A percentile compares a stretch with the other conserved stretches of the same genome.
Conservation (phyloP, 1,139 yeast species). For the Protomyces gravidus region DNA sequence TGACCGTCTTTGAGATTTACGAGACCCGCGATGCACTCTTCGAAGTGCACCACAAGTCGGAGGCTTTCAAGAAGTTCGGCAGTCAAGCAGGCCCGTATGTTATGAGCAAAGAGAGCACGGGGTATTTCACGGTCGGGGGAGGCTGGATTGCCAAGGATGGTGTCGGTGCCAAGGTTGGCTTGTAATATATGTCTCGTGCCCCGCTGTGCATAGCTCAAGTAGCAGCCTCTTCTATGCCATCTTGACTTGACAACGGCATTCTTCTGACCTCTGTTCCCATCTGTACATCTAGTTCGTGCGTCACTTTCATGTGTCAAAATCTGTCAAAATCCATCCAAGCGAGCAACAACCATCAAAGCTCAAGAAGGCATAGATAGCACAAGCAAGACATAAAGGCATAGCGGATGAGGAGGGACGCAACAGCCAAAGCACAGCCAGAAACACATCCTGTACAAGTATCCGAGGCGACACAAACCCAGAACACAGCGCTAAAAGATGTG, state of each 20-base stretch:
- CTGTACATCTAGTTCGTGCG: no score
- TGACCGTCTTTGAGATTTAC: constrained; percentile 24
- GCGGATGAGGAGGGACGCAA: background rate
- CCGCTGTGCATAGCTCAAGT: background rate
- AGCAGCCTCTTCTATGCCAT: background rate
- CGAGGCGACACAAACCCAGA: background rate
- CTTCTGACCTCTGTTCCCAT: no score
- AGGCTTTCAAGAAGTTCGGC: constrained; percentile 9
- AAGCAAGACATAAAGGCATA: background rate
- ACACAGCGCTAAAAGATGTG: background rate
- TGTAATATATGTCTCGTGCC: no score
- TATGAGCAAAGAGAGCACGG: constrained; percentile 3
- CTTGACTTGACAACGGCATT: no score
- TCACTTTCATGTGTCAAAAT: no score
- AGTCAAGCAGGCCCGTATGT: background rate
- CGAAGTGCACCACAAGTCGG: constrained; percentile 24
- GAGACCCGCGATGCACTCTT: constrained; percentile 14
- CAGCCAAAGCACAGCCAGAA: background rate
- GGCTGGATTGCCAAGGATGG: constrained; percentile 23
- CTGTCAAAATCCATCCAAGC: no score
- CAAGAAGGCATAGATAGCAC: background rate
- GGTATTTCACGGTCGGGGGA: constrained; percentile 6
- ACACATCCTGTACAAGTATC: background rate
- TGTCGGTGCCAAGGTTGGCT: background rate
- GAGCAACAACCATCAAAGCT: no score